Base-by-base conservation (phyloP, 768 basidiomycete genomes). In the Mycena leptocephala region DNA sequence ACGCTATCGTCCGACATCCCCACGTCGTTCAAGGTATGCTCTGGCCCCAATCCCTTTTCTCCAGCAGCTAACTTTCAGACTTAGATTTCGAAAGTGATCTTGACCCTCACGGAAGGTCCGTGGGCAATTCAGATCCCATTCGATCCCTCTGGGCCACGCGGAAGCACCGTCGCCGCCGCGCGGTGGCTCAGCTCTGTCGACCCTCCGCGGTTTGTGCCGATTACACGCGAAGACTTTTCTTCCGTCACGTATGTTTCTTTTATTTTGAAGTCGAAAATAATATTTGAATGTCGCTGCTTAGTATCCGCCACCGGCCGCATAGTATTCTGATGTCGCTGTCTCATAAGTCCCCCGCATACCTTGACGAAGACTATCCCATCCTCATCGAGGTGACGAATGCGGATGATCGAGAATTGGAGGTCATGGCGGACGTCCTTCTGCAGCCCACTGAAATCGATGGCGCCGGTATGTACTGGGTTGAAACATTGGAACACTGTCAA, bases 331-430 rank as follows among this genome's bases (percentile, higher is more conserved):
- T 95, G 24, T 85, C 87, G 0, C 81, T 97, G 56, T 82, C 87
- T 1, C 93, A 96, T 72, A 85, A 89, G 0, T 83, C 89, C 2
- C 94, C 95, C 0, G 96, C 96, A 1, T 95, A 94, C 82, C 83
- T 98, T 41, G 93, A 95, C 76, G 97, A 98, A 82, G 89, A 90
- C 56, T 95, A 95, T 80, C 93, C 95, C 0, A 93, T 99, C 78
- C 81, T 82, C 14, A 86, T 99, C 51, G 88, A 91, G 58, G 88
- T 98, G 18, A 90, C 85, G 5, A 98, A 97, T 81, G 80, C 85
- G 6, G 97, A 98, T 81, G 90, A 91, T 58, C 87, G 92, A 24
- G 89, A 92, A 30, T 83, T 99, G 14, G 92, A 95, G 20, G 84
- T 96, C 16, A 85, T 89, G 6, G 86, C 96, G 13, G 95, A 97